Percentiles rank a stretch among this genome's conserved stretches.
Evolutionary conservation across 768 basidiomycete genomes (phyloP).

Genomic region (Termitomyces sp.): DNA sequence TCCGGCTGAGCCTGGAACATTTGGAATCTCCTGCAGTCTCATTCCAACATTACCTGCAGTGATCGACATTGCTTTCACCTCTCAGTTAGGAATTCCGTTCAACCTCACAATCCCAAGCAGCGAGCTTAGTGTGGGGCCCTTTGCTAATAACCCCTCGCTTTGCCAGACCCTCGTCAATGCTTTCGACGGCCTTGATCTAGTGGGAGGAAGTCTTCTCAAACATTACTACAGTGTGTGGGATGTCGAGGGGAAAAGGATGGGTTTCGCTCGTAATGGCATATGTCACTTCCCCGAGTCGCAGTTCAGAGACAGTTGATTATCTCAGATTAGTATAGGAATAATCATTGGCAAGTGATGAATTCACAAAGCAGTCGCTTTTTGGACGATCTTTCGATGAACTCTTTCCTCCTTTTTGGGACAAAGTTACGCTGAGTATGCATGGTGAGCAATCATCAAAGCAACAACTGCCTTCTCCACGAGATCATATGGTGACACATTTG

Average conservation of each 20-base stretch:
- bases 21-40: conserved; percentile 45
- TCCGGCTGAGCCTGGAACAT: conserved; percentile 45
- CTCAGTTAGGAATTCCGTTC: conserved; percentile 40
- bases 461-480: too few relatives aligned
- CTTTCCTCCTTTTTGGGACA: not conserved
- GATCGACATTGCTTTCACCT: conserved; percentile 50
- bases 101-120: conserved; percentile 52
- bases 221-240: conserved; percentile 60
- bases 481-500: not conserved
- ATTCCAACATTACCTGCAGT: conserved; percentile 41
- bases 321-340: not conserved
- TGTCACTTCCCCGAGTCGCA: not conserved
- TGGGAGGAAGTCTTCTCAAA: conserved; percentile 52
- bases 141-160: conserved; percentile 37
- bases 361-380: not conserved
- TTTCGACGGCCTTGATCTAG: conserved; percentile 43
- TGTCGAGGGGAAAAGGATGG: conserved; percentile 40
- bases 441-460: not conserved
- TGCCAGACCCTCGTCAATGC: conserved; percentile 59
- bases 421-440: not conserved
- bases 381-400: not conserved
- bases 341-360: not conserved
- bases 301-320: not conserved
- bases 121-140: conserved; percentile 54
- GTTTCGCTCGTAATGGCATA: conserved; percentile 39